Evolutionary conservation across 1,139 yeast genomes (phyloP), one percentile per base, ranked within the genome.

Genomic region (Candida sp.): DNA sequence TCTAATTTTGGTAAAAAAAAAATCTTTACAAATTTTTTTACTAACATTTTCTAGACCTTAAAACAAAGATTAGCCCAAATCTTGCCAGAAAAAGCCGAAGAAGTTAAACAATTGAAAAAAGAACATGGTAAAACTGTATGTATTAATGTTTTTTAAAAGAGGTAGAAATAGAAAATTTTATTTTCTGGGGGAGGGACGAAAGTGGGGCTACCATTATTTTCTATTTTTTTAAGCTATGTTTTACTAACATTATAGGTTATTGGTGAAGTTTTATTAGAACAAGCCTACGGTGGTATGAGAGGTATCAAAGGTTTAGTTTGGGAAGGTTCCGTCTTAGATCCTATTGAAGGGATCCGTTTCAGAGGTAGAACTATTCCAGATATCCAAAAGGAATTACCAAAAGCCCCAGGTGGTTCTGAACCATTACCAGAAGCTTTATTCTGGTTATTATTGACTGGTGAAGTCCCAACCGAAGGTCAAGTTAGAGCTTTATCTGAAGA

Each of bases 211-310:
- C 9, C 5, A 11, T 34, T 5, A 19, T 34, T 19, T 19, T 15
- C 22, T 34, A 15, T 11, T 11, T 5, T 32, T 32, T 5, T 6
- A 32, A 34, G 23, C 5, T 22, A n/a, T 12, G 21, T 36, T 25
- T 15, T 50, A 52, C 53, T 53, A 52, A 52, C 55, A 41, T 19
- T 21, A 27, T 25, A 70, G 77, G 78, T 80, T 49, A 89, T 95
- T 60, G 98, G 97, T 58, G 97, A 93, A 75, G 95, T 91, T 55
- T 77, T 84, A 54, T 80, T 93, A 56, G 97, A 89, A 73, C 98
- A 93, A 77, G 97, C 97, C 43, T 93, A 93, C 75, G 99, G 98
- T 79, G 99, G 99, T 81, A 89, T 88, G 97, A 85, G 97, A 75
- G 97, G 97, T 70, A 87, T 91, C 75, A 88, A 88, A 75, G 96